These are phyloP conservation scores for Nannochloropsis gaditana DNA, from an alignment of 108 stramenopile species.

Conservation along the genomic window DNA sequence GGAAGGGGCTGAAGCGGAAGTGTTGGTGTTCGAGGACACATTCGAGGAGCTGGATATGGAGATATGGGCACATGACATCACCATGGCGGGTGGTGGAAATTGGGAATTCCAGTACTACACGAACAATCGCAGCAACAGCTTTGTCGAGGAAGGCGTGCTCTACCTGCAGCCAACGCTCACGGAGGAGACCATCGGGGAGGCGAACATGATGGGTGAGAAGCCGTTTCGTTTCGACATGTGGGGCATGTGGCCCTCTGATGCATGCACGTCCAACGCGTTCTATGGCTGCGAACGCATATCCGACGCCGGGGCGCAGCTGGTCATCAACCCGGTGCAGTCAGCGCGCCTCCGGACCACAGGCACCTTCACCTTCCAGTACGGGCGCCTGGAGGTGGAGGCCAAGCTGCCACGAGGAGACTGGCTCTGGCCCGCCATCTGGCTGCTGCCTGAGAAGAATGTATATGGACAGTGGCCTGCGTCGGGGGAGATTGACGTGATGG, in stretches of 20 bases:
- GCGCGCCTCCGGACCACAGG: slow-evolving; percentile 33
- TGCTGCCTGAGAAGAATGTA: slow-evolving; percentile 56
- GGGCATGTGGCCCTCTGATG: slow-evolving; percentile 40
- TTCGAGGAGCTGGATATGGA: slow-evolving; percentile 41
- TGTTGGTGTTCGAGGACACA: slow-evolving; percentile 37
- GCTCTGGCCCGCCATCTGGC: slow-evolving; percentile 61
- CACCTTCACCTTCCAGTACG: slow-evolving; percentile 33
- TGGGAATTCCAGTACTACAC: slow-evolving; percentile 49
- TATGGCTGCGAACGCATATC: slow-evolving; percentile 36
- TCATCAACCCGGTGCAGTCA: slow-evolving; percentile 38
- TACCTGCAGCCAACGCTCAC: slow-evolving; percentile 49
- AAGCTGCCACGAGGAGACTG: slow-evolving; percentile 48
- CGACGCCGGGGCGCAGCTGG: slow-evolving; percentile 24
- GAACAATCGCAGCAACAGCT: slow-evolving; percentile 48
- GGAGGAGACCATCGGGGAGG: slow-evolving; percentile 31
- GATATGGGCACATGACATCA: slow-evolving; percentile 46
- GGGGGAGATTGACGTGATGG: slow-evolving; percentile 66
- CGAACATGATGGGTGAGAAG: slow-evolving; percentile 32
- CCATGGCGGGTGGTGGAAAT: slow-evolving; percentile 45
- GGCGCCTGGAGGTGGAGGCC: slow-evolving; percentile 38
- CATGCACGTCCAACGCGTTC: slow-evolving; percentile 47
- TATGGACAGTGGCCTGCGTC: slow-evolving; percentile 57
- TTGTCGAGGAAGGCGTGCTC: slow-evolving; percentile 42
- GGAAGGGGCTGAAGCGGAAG: slow-evolving; percentile 31
- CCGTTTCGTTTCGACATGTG: slow-evolving; percentile 40